phyloP scores from a whole-genome alignment of 2,329 filamentous ascomycete genomes.

The Fusarium sp. region DNA sequence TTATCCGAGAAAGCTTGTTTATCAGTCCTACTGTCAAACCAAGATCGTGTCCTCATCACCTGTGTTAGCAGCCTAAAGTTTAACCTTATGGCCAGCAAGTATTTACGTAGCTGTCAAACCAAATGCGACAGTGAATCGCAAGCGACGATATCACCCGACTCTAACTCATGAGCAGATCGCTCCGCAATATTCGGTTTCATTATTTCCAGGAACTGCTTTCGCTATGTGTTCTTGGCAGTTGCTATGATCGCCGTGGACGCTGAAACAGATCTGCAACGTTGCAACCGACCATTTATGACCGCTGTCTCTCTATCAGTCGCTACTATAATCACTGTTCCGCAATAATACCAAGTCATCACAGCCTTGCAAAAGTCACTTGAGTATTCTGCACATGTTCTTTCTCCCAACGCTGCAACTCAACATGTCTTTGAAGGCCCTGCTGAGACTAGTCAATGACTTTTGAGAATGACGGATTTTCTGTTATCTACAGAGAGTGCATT shows the following conservation, averaged over 20 bases:
- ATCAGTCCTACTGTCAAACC: background rate
- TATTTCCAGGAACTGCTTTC: background rate
- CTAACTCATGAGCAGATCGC: rapidly evolving
- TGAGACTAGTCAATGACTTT: slow-evolving; percentile 12
- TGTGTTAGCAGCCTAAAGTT: no score
- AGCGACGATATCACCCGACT: slow-evolving; percentile 10
- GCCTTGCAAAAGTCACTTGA: slow-evolving; percentile 9
- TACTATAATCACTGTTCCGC: background rate
- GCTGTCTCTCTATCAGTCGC: background rate
- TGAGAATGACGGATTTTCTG: background rate
- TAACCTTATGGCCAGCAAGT: no score
- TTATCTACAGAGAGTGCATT: background rate
- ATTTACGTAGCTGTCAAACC: background rate
- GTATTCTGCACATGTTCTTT: slow-evolving; percentile 6
- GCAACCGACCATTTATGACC: background rate
- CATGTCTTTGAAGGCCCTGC: slow-evolving; percentile 5
- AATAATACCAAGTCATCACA: background rate
- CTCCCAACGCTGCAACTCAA: background rate
- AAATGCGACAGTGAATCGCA: background rate
- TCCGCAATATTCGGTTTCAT: no score
- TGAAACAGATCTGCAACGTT: slow-evolving; percentile 25
- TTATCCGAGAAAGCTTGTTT: background rate
- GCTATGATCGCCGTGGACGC: background rate
- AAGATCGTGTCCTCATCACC: no score
- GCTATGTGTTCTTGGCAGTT: background rate